Percentiles rank a stretch among this genome's conserved stretches.
Evolutionary conservation across 345 rosid species (phyloP).

Genomic region (Gossypium anomalum): DNA sequence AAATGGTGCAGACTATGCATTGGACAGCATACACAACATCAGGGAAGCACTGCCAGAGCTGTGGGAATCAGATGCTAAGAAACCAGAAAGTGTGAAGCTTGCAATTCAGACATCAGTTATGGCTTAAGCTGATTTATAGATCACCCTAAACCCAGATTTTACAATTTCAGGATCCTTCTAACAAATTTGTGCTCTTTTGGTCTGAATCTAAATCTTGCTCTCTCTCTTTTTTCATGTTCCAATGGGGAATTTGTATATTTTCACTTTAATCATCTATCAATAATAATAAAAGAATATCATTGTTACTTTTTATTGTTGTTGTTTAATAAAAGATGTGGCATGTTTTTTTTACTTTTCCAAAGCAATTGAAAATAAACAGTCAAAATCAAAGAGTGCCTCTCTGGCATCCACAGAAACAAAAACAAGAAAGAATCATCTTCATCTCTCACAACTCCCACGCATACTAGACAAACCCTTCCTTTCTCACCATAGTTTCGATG

Average conservation of each 20-base stretch:
- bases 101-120: conserved; percentile 62
- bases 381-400: no score
- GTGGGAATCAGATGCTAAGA: conserved; percentile 44
- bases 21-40: conserved; percentile 78
- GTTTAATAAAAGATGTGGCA: no score
- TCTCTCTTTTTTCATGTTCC: not conserved
- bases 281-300: not conserved
- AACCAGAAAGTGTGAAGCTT: conserved; percentile 38
- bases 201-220: not conserved
- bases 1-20: conserved; percentile 68
- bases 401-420: no score
- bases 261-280: conserved; percentile 3
- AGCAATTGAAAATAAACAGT: no score
- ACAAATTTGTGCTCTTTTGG: not conserved
- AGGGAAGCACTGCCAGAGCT: conserved; percentile 74
- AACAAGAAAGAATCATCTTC: no score
- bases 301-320: not conserved
- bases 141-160: not conserved
- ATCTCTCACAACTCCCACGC: no score
- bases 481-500: no score
- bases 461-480: no score
- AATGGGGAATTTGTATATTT: not conserved
- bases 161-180: not conserved
- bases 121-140: conserved; percentile 31
- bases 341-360: no score